Evolutionary conservation across 2,329 filamentous ascomycete species (phyloP).

Genomic region (Macrophomina tecta): DNA sequence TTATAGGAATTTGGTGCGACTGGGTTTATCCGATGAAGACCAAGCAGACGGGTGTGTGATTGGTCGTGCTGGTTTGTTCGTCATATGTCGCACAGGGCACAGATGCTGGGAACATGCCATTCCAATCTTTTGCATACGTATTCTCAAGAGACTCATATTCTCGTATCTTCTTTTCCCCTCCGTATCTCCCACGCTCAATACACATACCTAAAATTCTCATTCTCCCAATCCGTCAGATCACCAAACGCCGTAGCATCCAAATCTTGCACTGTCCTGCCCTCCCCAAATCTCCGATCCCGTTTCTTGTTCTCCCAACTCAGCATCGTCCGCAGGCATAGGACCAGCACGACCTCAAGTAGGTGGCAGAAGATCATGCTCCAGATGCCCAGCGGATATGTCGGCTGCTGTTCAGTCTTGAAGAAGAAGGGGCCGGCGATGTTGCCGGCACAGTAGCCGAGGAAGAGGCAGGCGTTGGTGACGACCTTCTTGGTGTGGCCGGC

Average conservation of each 20-base stretch:
- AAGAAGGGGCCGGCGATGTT: conserved; percentile 70
- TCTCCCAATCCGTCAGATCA: conserved; percentile 30
- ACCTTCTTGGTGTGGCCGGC: conserved; percentile 55
- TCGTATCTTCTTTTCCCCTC: no score
- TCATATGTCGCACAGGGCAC: no score
- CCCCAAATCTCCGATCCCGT: conserved; percentile 55
- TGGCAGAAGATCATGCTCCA: conserved; percentile 64
- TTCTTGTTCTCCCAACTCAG: conserved; percentile 58
- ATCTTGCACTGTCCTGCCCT: conserved; percentile 54
- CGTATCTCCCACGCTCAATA: conserved; percentile 30
- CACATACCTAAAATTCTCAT: conserved; percentile 38
- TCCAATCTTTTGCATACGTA: no score
- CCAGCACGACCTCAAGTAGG: conserved; percentile 57
- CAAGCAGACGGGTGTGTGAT: no score
- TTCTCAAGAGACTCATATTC: no score
- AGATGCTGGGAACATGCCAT: no score
- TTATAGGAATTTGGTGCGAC: no score
- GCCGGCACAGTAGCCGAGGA: conserved; percentile 65
- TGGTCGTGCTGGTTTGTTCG: no score
- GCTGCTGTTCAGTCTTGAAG: conserved; percentile 62
- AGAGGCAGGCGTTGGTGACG: conserved; percentile 66
- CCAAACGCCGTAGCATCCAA: conserved; percentile 33
- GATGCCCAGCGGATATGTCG: conserved; percentile 58
- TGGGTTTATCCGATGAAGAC: no score
- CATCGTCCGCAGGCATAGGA: conserved; percentile 53